Evolutionary conservation across 345 rosid genomes (phyloP).

Genomic region (Citrus sp.): DNA sequence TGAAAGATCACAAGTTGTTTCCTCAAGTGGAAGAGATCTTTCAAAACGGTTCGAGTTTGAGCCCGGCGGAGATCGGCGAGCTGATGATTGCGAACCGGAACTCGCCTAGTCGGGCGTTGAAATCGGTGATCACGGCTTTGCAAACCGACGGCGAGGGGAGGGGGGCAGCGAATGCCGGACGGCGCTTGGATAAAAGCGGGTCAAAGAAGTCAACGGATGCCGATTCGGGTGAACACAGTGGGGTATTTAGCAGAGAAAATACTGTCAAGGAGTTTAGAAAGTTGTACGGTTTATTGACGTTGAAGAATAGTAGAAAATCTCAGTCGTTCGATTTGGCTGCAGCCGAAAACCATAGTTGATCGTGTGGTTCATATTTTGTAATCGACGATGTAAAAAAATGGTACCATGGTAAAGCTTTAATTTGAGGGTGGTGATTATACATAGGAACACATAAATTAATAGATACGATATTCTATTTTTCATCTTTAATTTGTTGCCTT

Average conservation of each 20-base stretch:
- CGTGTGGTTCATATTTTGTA: conserved; percentile 9
- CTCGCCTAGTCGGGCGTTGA: conserved; percentile 95
- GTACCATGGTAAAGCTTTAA: no score
- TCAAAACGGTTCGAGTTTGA: conserved; percentile 68
- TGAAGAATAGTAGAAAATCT: conserved; percentile 49
- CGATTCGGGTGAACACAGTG: conserved; percentile 38
- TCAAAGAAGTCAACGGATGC: conserved; percentile 39
- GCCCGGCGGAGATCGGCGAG: conserved; percentile 91
- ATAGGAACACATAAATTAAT: no score
- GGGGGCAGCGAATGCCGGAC: conserved; percentile 28
- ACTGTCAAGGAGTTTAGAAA: conserved; percentile 67
- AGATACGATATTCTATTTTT: no score
- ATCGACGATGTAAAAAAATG: not conserved
- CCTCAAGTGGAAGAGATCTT: conserved; percentile 85
- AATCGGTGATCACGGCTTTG: conserved; percentile 70
- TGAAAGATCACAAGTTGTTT: conserved; percentile 89
- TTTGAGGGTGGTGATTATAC: no score
- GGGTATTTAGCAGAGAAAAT: conserved; percentile 44
- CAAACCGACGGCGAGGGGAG: conserved; percentile 73
- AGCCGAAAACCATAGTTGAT: conserved; percentile 27
- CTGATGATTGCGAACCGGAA: conserved; percentile 84
- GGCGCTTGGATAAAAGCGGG: conserved; percentile 26
- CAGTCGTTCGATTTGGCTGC: conserved; percentile 40
- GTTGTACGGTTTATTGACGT: conserved; percentile 58
- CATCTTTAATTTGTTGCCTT: no score